Conservation (phyloP, 805 yeast genomes). For the Maudiozyma saulgeensis region DNA sequence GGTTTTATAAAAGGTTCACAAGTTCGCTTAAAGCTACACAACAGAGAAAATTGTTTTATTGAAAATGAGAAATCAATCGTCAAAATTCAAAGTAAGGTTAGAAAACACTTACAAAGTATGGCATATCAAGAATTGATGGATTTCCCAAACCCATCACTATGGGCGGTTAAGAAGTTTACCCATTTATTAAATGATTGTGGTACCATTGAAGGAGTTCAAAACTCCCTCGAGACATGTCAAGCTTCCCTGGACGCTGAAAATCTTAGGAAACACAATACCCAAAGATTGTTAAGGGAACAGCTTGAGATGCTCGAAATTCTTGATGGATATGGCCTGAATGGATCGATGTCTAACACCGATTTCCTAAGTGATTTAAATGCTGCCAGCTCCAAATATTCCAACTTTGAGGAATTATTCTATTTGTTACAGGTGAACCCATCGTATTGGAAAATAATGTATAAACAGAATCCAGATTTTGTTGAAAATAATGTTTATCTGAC, state of each 20-base stretch:
- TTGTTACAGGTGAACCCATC: conserved; percentile 74
- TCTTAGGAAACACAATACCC: conserved; percentile 59
- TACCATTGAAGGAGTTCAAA: conserved; percentile 65
- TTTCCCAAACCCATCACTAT: conserved; percentile 66
- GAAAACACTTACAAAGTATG: conserved; percentile 54
- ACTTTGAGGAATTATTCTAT: conserved; percentile 69
- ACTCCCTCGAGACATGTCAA: conserved; percentile 54
- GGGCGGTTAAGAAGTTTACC: conserved; percentile 69
- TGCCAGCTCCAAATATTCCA: conserved; percentile 14
- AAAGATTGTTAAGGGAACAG: conserved; percentile 63
- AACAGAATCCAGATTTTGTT: conserved; percentile 25
- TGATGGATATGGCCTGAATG: conserved; percentile 52
- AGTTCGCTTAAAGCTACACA: conserved; percentile 31
- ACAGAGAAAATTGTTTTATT: conserved; percentile 39
- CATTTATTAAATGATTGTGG: conserved; percentile 64
- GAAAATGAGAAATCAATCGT: conserved; percentile 50
- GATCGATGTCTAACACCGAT: not conserved
- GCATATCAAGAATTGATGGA: conserved; percentile 68
- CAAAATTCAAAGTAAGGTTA: conserved; percentile 63
- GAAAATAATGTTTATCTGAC: conserved; percentile 22
- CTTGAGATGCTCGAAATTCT: conserved; percentile 71
- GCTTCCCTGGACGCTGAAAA: conserved; percentile 63
- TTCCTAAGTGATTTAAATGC: conserved; percentile 1
- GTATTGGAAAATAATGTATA: conserved; percentile 53
- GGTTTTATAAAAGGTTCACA: conserved; percentile 41